Evolutionary conservation across 1,284 basidiomycete species (phyloP), one percentile per base, ranked within the genome.

Genomic region (Puccinia sorghi): DNA sequence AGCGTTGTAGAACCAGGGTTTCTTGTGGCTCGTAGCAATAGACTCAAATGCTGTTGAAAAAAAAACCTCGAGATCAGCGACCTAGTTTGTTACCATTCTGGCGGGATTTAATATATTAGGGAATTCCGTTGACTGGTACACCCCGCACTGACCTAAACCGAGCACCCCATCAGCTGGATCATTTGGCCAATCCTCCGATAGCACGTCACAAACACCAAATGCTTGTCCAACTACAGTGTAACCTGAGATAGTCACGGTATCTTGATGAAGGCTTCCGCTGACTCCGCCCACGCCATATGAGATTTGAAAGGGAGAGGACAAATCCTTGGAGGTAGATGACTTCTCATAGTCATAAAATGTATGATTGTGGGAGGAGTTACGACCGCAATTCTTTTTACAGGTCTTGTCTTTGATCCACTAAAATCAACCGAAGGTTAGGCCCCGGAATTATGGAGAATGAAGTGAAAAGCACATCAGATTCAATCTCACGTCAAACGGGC

Each of bases 161-260:
- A 79, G 46, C 13, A 79, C 76, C 5, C 76, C 76, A 72, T 79
- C 76, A 25, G 76, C 76, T 48, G 76, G 76, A 79, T 79, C 76
- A 64, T 71, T 72, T 8, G 56, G 41, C 76, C 76, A 79, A n/a
- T 79, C 76, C 56, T 71, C 76, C 25, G 76, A 79, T 13, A 79
- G 56, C 43, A 63, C 57, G 50, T 79, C 69, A 72, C 76, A 79
- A 17, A 69, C 54, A 12, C 54, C 76, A 37, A 79, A 79, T 8
- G 67, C 76, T 79, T 79, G 76, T 27, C 50, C 50, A 20, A 50
- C 5, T 8, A 79, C 76, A n/a, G 15, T 13, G 25, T 70, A 71
- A 0, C 69, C 67, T 6, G 76, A 71, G 22, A 79, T 56, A 12
- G 67, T 37, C 22, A 79, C 76, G 15, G 22, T 79, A 56, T 79